Conservation (phyloP, 2,329 filamentous ascomycete genomes). For the Aspergillus ochraceoroseus region DNA sequence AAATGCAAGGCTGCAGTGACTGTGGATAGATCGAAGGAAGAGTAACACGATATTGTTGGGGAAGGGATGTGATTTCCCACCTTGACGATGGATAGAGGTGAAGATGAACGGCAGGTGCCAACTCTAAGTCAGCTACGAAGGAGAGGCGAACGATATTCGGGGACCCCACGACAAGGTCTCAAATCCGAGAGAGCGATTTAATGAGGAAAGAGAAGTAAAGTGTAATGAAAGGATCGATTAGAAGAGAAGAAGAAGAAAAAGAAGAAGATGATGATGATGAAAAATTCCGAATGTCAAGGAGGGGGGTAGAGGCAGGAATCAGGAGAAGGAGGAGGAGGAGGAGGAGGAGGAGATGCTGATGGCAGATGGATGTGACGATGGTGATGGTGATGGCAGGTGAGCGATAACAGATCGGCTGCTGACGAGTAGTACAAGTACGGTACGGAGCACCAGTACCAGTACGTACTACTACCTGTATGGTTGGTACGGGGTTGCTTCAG, state of each 20-base stretch:
- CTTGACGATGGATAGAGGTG: background rate
- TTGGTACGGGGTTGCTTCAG: background rate
- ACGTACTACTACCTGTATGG: background rate
- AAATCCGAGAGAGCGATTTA: background rate
- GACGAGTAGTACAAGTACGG: constrained; percentile 7
- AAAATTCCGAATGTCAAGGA: no score
- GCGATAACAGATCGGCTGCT: constrained; percentile 10
- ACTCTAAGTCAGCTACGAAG: constrained; percentile 6
- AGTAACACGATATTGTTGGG: background rate
- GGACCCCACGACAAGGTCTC: constrained; percentile 1
- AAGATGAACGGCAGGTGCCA: constrained; percentile 4
- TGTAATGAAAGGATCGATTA: background rate
- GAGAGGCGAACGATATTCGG: constrained; percentile 4
- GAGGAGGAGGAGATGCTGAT: constrained; percentile 5
- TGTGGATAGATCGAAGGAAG: constrained; percentile 5
- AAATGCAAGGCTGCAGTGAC: constrained; percentile 5
- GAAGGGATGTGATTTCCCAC: background rate
- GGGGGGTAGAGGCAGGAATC: background rate
- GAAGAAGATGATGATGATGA: background rate
- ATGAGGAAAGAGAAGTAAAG: background rate
- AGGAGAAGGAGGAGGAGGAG: background rate
- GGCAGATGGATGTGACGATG: constrained; percentile 13
- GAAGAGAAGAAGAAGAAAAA: background rate
- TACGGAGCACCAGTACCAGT: constrained; percentile 5
- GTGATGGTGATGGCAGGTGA: constrained; percentile 8